These are phyloP conservation scores for Arachis hypogaea DNA, from an alignment of 306 rosid genomes.

Conservation along the genomic window DNA sequence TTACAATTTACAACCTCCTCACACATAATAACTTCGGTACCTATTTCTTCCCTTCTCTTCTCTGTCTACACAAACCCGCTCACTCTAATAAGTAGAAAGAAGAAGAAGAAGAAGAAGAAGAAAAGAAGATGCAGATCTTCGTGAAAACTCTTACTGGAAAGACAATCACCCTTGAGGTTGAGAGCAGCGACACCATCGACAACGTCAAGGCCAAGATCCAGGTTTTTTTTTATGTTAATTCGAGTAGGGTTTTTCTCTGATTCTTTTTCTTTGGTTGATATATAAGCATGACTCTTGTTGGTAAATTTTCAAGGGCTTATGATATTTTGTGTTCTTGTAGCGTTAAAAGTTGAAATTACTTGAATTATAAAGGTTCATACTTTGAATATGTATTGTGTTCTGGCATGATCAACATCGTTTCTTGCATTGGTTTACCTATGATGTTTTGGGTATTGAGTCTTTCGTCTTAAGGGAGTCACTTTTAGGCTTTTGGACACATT, in stretches of 20 bases:
- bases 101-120: not conserved
- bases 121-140: slow-evolving; percentile 55
- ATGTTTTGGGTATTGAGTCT: not conserved
- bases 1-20: no score
- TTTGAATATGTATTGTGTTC: not conserved
- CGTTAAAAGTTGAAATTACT: not conserved
- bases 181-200: slow-evolving; percentile 60
- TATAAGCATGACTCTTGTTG: not conserved
- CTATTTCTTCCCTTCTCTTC: not conserved
- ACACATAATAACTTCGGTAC: not conserved
- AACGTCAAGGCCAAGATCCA: slow-evolving; percentile 63
- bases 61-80: not conserved
- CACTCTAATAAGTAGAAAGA: not conserved
- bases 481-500: not conserved
- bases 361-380: not conserved
- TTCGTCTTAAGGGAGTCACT: not conserved
- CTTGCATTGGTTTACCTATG: slow-evolving; percentile 3
- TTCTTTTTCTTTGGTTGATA: not conserved
- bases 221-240: slow-evolving; percentile 36
- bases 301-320: slow-evolving; percentile 3
- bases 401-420: not conserved
- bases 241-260: slow-evolving; percentile 15
- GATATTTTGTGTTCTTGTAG: not conserved
- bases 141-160: slow-evolving; percentile 60
- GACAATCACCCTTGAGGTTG: slow-evolving; percentile 61